Conservation (phyloP, 805 yeast species). For the Babjeviella inositovora region DNA sequence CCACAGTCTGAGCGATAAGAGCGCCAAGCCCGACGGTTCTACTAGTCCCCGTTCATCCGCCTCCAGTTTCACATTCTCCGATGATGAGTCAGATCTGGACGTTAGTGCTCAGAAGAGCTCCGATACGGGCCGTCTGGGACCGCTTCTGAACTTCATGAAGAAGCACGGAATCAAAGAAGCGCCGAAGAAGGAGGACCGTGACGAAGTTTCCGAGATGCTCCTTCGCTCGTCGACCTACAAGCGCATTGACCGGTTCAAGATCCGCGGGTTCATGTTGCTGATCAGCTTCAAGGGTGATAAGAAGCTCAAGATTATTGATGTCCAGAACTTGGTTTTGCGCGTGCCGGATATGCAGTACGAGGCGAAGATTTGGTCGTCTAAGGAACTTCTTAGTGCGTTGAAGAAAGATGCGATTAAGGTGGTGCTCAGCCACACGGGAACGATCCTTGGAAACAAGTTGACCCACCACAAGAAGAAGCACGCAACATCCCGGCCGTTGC, state of each 20-base stretch:
- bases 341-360: constrained; percentile 45
- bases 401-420: constrained; percentile 48
- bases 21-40: too few relatives aligned
- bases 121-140: too few relatives aligned
- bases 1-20: too few relatives aligned
- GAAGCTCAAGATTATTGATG: constrained; percentile 52
- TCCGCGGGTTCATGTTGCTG: constrained; percentile 19
- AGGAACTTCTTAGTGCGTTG: constrained; percentile 47
- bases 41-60: too few relatives aligned
- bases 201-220: constrained; percentile 16
- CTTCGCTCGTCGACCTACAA: constrained; percentile 17
- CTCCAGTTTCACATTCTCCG: too few relatives aligned
- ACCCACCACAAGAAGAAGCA: constrained; percentile 22
- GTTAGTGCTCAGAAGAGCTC: too few relatives aligned
- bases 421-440: constrained; percentile 53
- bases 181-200: constrained; percentile 6
- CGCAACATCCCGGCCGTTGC: constrained; percentile 14
- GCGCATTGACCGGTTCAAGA: constrained; percentile 16
- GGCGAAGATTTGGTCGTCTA: constrained; percentile 56
- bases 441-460: constrained; percentile 65
- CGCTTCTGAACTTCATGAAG: too few relatives aligned
- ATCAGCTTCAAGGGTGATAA: constrained; percentile 72
- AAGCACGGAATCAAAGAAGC: too few relatives aligned
- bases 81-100: too few relatives aligned
- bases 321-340: constrained; percentile 51